Evolutionary conservation across 2,329 filamentous ascomycete genomes (phyloP).

Genomic region (Xylariaceae sp.): DNA sequence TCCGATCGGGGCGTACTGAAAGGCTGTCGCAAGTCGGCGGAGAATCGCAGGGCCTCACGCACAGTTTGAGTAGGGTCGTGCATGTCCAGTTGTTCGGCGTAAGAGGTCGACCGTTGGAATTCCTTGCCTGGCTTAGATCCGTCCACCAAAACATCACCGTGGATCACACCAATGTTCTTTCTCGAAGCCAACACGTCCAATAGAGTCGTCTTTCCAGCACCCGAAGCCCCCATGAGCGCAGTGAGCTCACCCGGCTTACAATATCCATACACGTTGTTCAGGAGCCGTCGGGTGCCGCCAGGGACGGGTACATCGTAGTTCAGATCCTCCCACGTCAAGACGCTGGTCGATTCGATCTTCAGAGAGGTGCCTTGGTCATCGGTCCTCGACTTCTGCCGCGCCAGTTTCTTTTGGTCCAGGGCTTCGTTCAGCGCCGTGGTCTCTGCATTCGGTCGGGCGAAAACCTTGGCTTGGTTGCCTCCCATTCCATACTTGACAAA

Average conservation of each 20-base stretch:
- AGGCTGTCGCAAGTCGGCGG: constrained; percentile 54
- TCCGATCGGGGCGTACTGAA: constrained; percentile 48
- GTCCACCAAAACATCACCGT: constrained; percentile 53
- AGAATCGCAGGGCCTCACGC: constrained; percentile 58
- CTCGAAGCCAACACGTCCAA: constrained; percentile 65
- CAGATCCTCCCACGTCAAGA: constrained; percentile 83
- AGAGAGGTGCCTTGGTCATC: constrained; percentile 46
- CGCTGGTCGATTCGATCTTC: constrained; percentile 53
- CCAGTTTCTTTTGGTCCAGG: constrained; percentile 53
- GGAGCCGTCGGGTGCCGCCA: constrained; percentile 49
- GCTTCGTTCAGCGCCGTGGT: constrained; percentile 59
- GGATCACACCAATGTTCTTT: constrained; percentile 57
- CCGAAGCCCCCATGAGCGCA: constrained; percentile 75
- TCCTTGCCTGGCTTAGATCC: constrained; percentile 51
- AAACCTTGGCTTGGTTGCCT: constrained; percentile 75
- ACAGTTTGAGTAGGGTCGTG: constrained; percentile 59
- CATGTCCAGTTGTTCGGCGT: constrained; percentile 58
- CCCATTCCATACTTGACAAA: constrained; percentile 71
- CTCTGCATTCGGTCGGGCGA: constrained; percentile 63
- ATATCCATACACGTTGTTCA: constrained; percentile 57
- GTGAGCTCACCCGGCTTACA: constrained; percentile 73
- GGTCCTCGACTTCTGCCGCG: constrained; percentile 43
- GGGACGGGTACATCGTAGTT: constrained; percentile 67
- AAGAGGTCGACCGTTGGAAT: constrained; percentile 57
- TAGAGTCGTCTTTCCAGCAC: constrained; percentile 83